phyloP scores from a whole-genome alignment of 2,329 filamentous ascomycete genomes.

The Fusarium burgessii region DNA sequence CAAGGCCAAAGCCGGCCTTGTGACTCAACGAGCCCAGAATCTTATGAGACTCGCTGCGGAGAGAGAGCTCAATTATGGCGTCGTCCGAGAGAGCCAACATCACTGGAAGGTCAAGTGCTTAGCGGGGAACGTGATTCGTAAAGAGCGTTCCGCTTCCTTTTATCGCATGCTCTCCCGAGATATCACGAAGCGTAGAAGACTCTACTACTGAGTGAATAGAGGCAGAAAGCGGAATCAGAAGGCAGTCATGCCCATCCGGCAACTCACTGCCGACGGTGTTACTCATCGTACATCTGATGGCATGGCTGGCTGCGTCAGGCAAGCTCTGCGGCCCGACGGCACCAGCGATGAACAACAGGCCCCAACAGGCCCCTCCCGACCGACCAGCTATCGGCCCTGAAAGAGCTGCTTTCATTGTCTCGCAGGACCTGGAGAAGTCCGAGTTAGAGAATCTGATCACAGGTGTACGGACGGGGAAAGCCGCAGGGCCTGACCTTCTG shows the following conservation, averaged over 20 bases:
- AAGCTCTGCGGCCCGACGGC: background rate
- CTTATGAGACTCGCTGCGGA: too few species aligned
- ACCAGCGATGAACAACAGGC: background rate
- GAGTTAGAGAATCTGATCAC: background rate
- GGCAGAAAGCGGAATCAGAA: background rate
- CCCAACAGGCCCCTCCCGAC: background rate
- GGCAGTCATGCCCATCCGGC: background rate
- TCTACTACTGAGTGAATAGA: background rate
- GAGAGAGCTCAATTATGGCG: too few species aligned
- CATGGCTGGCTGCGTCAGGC: background rate
- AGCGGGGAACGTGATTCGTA: background rate
- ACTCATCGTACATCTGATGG: background rate
- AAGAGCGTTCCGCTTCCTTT: background rate
- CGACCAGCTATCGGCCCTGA: background rate
- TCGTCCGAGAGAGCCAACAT: background rate
- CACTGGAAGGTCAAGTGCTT: background rate
- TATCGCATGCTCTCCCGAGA: background rate
- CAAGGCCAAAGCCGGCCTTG: too few species aligned
- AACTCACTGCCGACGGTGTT: background rate
- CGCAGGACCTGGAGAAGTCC: background rate
- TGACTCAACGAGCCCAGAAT: too few species aligned
- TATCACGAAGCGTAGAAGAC: background rate
- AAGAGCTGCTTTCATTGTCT: background rate
- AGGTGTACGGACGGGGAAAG: background rate
- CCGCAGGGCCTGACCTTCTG: slow-evolving; percentile 5